Base-by-base conservation (phyloP, 345 rosid genomes). In the Sapria himalayana region DNA sequence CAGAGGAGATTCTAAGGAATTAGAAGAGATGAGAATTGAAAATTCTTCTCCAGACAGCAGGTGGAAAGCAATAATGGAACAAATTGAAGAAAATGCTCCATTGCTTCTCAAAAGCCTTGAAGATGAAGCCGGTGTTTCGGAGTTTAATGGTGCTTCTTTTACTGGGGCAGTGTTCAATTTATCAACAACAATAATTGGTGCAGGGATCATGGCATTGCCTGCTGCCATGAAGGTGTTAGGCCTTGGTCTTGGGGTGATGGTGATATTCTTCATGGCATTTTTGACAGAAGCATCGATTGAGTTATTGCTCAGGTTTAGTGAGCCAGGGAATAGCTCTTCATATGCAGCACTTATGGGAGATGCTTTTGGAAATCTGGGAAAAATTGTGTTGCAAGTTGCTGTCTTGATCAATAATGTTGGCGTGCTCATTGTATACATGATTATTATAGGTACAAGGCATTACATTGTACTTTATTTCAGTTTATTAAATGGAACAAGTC, bases 131-230 rank as follows among this genome's bases (percentile, higher is more conserved):
- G 46, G 65, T 37, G 62, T 57, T 56, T 76, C 63, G 33, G 94
- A 81, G 54, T 72, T 73, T 48, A 60, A 82, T 44, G 92, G 98
- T 52, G 93, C 93, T 64, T 79, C 95, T 10, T 82, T 79, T 39
- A 60, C 54, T 9, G 98, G 95, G 39, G 91, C 92, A 0, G 98
- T 89, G 42, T 73, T 82, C 51, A 89, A 89, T 51, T 67, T 89
- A 29, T 61, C 95, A 12, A 89, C 93, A 7, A 82, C 93, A 2
- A 55, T 82, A 39, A 74, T 82, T 48, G 95, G 95, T 46, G 98
- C 98, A 18, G 98, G 95, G 15, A 82, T 89, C 45, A 89, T 89
- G 98, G 78, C 98, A 40, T 55, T 89, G 57, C 98, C 98, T 24
- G 98, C 95, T 3, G 79, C 92, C 33, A 67, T 82, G 86, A 89